A percentile compares a stretch with the other conserved stretches of the same genome.
phyloP scores from a whole-genome alignment of 345 rosid genomes.

The Salix koriyanagi region DNA sequence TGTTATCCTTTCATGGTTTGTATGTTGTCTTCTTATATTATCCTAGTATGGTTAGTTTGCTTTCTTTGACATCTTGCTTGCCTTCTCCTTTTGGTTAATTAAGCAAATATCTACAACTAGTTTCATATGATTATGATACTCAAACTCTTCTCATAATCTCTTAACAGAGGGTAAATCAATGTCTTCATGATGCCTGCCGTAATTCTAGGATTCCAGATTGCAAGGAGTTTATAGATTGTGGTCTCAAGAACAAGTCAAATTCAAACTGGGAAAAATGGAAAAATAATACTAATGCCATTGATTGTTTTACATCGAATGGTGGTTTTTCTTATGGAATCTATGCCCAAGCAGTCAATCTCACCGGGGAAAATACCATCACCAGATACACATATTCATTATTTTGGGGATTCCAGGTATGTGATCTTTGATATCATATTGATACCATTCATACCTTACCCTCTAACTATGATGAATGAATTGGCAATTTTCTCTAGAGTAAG shows the following conservation, averaged over 20 bases:
- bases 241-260: not conserved
- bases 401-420: slow-evolving; percentile 91
- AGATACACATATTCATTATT: slow-evolving; percentile 76
- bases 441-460: not conserved
- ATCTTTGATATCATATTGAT: not conserved
- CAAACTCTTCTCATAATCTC: not conserved
- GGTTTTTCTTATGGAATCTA: slow-evolving; percentile 64
- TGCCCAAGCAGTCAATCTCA: slow-evolving; percentile 47
- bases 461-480: not conserved
- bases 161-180: slow-evolving; percentile 80
- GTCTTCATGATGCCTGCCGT: slow-evolving; percentile 67
- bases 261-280: slow-evolving; percentile 24
- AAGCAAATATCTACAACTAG: not conserved
- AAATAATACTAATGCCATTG: slow-evolving; percentile 25
- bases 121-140: not conserved
- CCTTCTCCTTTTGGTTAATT: not conserved
- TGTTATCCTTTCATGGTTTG: not conserved
- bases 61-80: not conserved
- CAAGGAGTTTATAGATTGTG: slow-evolving; percentile 55
- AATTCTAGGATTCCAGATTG: slow-evolving; percentile 16
- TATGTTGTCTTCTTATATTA: not conserved
- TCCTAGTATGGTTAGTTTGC: not conserved
- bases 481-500: not conserved
- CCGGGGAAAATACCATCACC: slow-evolving; percentile 30
- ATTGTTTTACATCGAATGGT: slow-evolving; percentile 43